Percentiles rank a stretch among this genome's conserved stretches.
These are phyloP conservation scores for Xylariaceae sp. DNA, from an alignment of 2,329 filamentous ascomycete genomes.

Conservation along the genomic window DNA sequence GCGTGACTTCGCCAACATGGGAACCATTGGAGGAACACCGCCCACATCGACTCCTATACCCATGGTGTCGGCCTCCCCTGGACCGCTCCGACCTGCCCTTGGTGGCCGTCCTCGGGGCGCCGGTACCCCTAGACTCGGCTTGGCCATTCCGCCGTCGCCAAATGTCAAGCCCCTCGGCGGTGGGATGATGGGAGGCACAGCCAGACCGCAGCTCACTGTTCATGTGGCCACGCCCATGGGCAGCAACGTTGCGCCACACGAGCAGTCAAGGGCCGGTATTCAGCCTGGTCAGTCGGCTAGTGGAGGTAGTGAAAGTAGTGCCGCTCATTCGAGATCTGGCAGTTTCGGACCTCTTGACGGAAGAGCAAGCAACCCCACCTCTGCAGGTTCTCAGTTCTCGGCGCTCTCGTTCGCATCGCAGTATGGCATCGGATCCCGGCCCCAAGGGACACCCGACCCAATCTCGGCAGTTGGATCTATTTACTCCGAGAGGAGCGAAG, in stretches of 20 bases:
- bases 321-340: constrained; percentile 75
- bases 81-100: constrained; percentile 79
- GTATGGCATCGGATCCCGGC: constrained; percentile 64
- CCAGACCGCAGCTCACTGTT: constrained; percentile 68
- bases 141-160: constrained; percentile 86
- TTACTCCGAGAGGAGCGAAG: constrained; percentile 77
- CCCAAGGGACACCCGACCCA: constrained; percentile 74
- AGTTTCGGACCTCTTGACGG: constrained; percentile 79
- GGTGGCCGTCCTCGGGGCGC: constrained; percentile 62
- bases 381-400: constrained; percentile 84
- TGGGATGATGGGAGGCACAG: constrained; percentile 40
- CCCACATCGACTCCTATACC: constrained; percentile 37
- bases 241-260: constrained; percentile 69
- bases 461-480: constrained; percentile 84
- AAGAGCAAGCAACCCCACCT: constrained; percentile 75
- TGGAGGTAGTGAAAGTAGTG: constrained; percentile 76
- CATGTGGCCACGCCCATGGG: constrained; percentile 88
- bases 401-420: constrained; percentile 76
- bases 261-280: constrained; percentile 53
- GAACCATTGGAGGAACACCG: constrained; percentile 16
- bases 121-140: constrained; percentile 73
- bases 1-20: constrained; percentile 23
- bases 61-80: constrained; percentile 73
- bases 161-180: constrained; percentile 73
- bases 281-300: constrained; percentile 65